phyloP scores from a whole-genome alignment of 768 basidiomycete species.

The Serendipita sp. region DNA sequence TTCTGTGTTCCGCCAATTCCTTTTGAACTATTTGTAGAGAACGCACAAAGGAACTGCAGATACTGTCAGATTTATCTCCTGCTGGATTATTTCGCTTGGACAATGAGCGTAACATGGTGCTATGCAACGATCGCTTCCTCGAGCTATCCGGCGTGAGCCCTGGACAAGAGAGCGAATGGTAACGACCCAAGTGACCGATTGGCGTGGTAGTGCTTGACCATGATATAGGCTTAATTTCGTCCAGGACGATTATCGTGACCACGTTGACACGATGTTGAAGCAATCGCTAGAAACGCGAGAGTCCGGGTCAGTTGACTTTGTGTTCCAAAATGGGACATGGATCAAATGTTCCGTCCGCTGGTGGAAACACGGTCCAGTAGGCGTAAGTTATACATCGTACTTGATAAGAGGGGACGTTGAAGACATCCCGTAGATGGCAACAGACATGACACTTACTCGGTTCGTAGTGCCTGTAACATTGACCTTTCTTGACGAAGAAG shows the following conservation, averaged over 20 bases:
- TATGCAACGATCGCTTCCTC: not conserved
- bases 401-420: not conserved
- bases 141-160: conserved; percentile 3
- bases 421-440: not conserved
- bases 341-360: not conserved
- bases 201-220: too few species aligned
- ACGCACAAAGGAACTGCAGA: conserved; percentile 18
- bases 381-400: not conserved
- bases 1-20: conserved; percentile 1
- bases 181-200: not conserved
- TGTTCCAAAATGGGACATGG: conserved; percentile 1
- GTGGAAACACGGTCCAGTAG: not conserved
- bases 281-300: not conserved
- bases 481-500: not conserved
- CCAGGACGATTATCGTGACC: not conserved
- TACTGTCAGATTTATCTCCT: conserved; percentile 20
- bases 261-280: not conserved
- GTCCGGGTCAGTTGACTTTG: not conserved
- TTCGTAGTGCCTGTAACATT: not conserved
- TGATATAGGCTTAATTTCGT: not conserved
- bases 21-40: conserved; percentile 18
- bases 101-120: not conserved
- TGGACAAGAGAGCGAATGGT: not conserved
- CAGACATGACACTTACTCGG: not conserved
- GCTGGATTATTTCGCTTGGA: conserved; percentile 12